A percentile compares a stretch with the other conserved stretches of the same genome.
phyloP scores from a whole-genome alignment of 768 basidiomycete species.

The Termitomyces sp. region DNA sequence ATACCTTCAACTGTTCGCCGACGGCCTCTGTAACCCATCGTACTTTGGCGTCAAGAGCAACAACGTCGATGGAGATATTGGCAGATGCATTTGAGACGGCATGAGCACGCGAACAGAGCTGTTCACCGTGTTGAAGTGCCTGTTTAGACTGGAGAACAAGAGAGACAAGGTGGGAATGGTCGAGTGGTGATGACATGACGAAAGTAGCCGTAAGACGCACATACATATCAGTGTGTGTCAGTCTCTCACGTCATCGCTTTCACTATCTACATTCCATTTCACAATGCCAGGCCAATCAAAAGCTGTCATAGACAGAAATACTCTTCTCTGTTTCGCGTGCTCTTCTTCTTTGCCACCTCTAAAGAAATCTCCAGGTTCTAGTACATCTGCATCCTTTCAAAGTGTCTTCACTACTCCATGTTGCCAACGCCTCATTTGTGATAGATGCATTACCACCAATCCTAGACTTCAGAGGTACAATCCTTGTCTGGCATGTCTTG shows the following conservation, averaged over 20 bases:
- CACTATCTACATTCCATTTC: background rate
- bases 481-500: slow-evolving; percentile 68
- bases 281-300: background rate
- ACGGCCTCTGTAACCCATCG: slow-evolving; percentile 74
- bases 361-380: slow-evolving; percentile 8
- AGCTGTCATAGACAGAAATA: slow-evolving; percentile 17
- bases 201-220: background rate
- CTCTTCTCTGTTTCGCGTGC: slow-evolving; percentile 53
- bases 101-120: slow-evolving; percentile 67
- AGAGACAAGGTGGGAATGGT: slow-evolving; percentile 63
- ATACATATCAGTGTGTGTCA: background rate
- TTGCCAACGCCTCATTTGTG: slow-evolving; percentile 63
- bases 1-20: slow-evolving; percentile 70
- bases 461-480: slow-evolving; percentile 63
- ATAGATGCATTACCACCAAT: slow-evolving; percentile 49
- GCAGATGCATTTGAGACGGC: slow-evolving; percentile 60
- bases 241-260: background rate
- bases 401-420: slow-evolving; percentile 49
- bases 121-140: slow-evolving; percentile 73
- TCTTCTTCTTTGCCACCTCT: slow-evolving; percentile 50
- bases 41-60: slow-evolving; percentile 76
- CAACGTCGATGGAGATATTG: slow-evolving; percentile 60
- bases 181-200: slow-evolving; percentile 21
- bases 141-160: slow-evolving; percentile 81
- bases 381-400: slow-evolving; percentile 4